Base-by-base conservation (phyloP, 345 rosid species). In the Gossypium turneri region DNA sequence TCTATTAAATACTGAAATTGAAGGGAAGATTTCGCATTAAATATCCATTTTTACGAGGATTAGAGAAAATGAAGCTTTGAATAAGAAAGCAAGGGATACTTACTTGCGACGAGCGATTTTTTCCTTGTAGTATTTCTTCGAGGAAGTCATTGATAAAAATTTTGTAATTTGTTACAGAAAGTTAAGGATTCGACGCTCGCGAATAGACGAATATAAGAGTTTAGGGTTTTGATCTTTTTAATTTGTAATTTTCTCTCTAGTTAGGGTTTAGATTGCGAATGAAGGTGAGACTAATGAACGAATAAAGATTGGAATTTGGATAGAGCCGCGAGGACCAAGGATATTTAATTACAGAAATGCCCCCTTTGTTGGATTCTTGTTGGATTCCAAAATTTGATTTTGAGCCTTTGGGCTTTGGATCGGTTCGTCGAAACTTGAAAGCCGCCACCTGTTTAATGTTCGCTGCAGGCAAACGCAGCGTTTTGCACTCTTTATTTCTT, bases 31-130 rank as follows among this genome's bases (percentile, higher is more conserved):
- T 7, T 2, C 43, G 12, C 44, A 12, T 68, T 41, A 16, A 25
- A 17, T 38, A n/a, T 15, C 62, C 41, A 2, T 17, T 41, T 44
- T 24, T 13, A n/a, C 51, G 13, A 48, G 48, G 57, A 1, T 25
- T 24, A 9, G 51, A 15, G 20, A 25, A 68, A 62, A 4, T 13
- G 56, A 75, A 51, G 48, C 69, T 19, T 38, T 41, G 41, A 7
- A 41, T 16, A 12, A 51, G 24, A 15, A 61, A 22, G 24, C 12
- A 6, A 51, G 2, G 24, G 3, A 41, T 17, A 68, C 88, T 78
- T 77, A 93, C 95, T 82, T 93, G 47, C 95, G 94, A 74, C 97
- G 98, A 81, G 91, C 95, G 27, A 81, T 53, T 84, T 93, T 93
- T 74, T 89, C 98, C 82, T 93, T 91, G 94, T 91, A 85, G 62